phyloP scores from a whole-genome alignment of 495 filamentous ascomycete genomes.

The Collariella sp. region DNA sequence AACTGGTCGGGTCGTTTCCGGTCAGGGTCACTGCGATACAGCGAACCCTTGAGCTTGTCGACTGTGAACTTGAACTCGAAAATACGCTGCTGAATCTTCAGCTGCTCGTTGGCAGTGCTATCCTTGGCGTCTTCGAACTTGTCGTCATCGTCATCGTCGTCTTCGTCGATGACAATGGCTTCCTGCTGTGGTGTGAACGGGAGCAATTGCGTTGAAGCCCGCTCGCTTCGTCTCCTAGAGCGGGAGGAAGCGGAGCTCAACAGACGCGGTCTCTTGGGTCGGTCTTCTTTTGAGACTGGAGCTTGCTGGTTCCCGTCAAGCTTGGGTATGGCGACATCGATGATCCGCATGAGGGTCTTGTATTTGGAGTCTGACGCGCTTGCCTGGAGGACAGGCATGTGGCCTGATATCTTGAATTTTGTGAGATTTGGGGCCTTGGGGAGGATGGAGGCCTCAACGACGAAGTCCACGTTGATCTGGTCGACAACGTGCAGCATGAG shows the following conservation, averaged over 20 bases:
- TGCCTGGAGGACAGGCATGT: conserved; percentile 85
- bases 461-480: conserved; percentile 92
- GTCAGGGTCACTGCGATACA: conserved; percentile 79
- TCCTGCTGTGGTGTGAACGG: conserved; percentile 56
- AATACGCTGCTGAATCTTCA: conserved; percentile 72
- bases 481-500: conserved; percentile 87
- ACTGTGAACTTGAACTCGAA: conserved; percentile 97
- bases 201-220: conserved; percentile 33
- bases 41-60: conserved; percentile 81
- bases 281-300: conserved; percentile 10
- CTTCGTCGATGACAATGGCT: conserved; percentile 69
- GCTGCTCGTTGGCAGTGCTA: conserved; percentile 46
- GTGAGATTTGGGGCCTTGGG: conserved; percentile 92
- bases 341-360: conserved; percentile 88
- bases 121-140: conserved; percentile 56
- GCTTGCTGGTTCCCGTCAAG: conserved; percentile 51
- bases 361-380: conserved; percentile 91
- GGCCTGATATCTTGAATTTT: conserved; percentile 80
- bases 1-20: conserved; percentile 68
- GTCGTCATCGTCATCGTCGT: conserved; percentile 58
- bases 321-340: conserved; percentile 89
- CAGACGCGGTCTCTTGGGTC: conserved; percentile 50
- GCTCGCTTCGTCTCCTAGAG: conserved; percentile 21
- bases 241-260: conserved; percentile 33
- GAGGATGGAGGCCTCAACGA: conserved; percentile 83